A percentile compares a stretch with the other conserved stretches of the same genome.
These are phyloP conservation scores for Sclerospora graminicola DNA, from an alignment of 352 stramenopile species.

Conservation along the genomic window DNA sequence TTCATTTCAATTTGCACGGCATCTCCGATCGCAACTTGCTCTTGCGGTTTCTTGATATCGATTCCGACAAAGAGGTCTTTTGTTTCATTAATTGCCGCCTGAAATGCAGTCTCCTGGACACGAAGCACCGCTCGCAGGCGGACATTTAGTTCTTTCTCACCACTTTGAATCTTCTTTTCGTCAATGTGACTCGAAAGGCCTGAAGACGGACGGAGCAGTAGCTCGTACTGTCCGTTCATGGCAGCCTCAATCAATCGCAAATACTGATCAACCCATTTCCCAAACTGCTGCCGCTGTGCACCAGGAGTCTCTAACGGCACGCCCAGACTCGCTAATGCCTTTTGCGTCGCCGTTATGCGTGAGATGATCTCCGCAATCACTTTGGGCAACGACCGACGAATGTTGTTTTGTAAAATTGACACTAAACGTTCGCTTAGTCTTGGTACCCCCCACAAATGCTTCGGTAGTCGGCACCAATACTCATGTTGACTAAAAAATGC, in stretches of 20 bases:
- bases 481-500: slow-evolving; percentile 44
- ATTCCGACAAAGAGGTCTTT: neutral
- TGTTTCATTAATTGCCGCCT: neutral
- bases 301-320: slow-evolving; percentile 10
- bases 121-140: slow-evolving; percentile 11
- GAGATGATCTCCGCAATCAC: slow-evolving; percentile 34
- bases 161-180: too few species aligned
- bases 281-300: slow-evolving; percentile 23
- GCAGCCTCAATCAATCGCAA: slow-evolving; percentile 23
- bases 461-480: slow-evolving; percentile 28
- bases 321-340: slow-evolving; percentile 18
- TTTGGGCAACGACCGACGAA: slow-evolving; percentile 30
- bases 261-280: slow-evolving; percentile 20
- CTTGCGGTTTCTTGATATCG: neutral
- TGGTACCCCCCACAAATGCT: slow-evolving; percentile 24
- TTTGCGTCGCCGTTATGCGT: slow-evolving; percentile 11
- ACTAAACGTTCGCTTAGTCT: slow-evolving; percentile 27
- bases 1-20: neutral
- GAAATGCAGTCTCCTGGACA: neutral
- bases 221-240: slow-evolving; percentile 23
- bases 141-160: slow-evolving; percentile 8
- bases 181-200: slow-evolving; percentile 22
- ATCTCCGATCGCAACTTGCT: neutral
- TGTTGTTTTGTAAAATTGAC: slow-evolving; percentile 39
- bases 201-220: neutral